Evolutionary conservation across 495 filamentous ascomycete genomes (phyloP).

Genomic region (Hyaloscypha bicolor): DNA sequence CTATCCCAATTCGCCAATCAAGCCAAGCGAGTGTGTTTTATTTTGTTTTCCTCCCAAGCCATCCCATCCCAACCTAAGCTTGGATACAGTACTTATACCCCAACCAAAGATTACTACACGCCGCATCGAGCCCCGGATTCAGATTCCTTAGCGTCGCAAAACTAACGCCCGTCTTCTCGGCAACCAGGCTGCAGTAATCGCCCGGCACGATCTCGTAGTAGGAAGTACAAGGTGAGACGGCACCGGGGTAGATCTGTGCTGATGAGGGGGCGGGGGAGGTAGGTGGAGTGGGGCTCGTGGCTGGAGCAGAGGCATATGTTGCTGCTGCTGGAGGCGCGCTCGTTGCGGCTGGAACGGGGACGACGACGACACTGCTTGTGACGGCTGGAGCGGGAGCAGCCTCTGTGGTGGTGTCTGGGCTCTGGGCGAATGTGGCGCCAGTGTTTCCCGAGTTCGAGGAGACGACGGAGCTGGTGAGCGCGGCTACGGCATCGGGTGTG

Average conservation of each 20-base stretch:
- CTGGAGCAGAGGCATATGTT: not conserved
- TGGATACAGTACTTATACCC: constrained; percentile 20
- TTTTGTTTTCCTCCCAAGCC: not conserved
- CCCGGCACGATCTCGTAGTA: constrained; percentile 8
- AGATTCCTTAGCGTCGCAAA: not conserved
- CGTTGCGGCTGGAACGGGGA: not conserved
- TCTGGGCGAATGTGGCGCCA: not conserved
- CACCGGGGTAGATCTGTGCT: constrained; percentile 2
- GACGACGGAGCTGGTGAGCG: not conserved
- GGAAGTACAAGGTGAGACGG: constrained; percentile 1
- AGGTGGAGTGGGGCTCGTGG: not conserved
- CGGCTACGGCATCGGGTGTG: not conserved
- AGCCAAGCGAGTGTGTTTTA: too few relatives aligned
- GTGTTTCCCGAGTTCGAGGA: not conserved
- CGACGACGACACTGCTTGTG: not conserved
- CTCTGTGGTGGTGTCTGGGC: not conserved
- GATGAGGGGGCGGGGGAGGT: not conserved
- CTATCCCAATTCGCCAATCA: not conserved
- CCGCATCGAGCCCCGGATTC: constrained; percentile 11
- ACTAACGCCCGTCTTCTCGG: constrained; percentile 8
- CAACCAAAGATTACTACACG: constrained; percentile 20
- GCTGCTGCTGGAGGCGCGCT: not conserved
- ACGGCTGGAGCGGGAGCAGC: not conserved
- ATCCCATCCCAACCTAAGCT: not conserved
- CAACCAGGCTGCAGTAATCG: constrained; percentile 15